Conservation (phyloP, 768 basidiomycete genomes). For the Macrolepiota fuliginosa region DNA sequence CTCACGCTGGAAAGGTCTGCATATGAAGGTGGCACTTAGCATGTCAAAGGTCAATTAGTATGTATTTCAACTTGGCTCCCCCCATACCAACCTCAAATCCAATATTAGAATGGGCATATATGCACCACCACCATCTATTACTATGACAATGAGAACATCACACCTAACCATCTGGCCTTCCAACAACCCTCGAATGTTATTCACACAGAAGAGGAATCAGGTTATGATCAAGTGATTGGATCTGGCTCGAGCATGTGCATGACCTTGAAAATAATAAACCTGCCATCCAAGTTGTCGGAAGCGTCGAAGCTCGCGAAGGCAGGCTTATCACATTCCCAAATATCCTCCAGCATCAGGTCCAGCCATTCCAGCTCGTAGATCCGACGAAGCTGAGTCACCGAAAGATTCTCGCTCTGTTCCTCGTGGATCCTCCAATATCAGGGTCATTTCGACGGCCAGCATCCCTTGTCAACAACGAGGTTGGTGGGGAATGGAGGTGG, state of each 20-base stretch:
- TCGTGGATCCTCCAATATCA: constrained; percentile 29
- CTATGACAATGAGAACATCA: constrained; percentile 25
- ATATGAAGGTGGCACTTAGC: background rate
- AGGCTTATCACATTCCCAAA: constrained; percentile 38
- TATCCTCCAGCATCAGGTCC: constrained; percentile 32
- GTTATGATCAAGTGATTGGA: constrained; percentile 25
- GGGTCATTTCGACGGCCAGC: constrained; percentile 21
- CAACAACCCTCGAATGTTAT: constrained; percentile 15
- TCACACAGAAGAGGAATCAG: background rate
- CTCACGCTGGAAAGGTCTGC: constrained; percentile 13
- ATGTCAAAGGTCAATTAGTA: constrained; percentile 19
- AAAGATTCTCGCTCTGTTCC: constrained; percentile 37
- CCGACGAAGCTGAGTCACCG: constrained; percentile 33
- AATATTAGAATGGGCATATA: constrained; percentile 31
- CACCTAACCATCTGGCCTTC: constrained; percentile 22
- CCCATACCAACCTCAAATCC: background rate
- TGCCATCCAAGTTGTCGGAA: constrained; percentile 28
- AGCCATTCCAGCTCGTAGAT: constrained; percentile 32
- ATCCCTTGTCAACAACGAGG: constrained; percentile 25
- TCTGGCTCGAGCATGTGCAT: constrained; percentile 27
- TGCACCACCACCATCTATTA: constrained; percentile 29
- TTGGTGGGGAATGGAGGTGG: constrained; percentile 21
- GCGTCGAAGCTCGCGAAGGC: constrained; percentile 30
- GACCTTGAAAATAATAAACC: constrained; percentile 22
- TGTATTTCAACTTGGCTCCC: background rate